Base-by-base conservation (phyloP, 345 rosid genomes). In the Excoecaria agallocha region DNA sequence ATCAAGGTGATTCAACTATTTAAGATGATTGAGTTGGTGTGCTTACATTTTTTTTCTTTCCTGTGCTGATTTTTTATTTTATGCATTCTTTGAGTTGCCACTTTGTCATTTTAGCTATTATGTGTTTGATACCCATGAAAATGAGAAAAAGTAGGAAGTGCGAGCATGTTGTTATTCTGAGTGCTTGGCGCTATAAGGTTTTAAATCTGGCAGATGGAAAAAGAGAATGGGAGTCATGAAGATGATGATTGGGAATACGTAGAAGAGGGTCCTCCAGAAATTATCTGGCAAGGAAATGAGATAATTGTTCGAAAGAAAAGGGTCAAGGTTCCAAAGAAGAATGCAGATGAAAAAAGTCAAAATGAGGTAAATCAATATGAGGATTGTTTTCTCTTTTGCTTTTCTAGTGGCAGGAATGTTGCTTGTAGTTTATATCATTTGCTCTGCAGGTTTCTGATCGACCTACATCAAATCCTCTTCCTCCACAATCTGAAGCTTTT, bases 381-480 rank as follows among this genome's bases (percentile, higher is more conserved):
- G 30, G 30, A 30, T 30, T 30, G 19, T 37, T 22, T 38, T 5
- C 37, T 11, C n/a, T 38, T 72, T 52, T 24, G 9, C 69, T 72
- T 55, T 11, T 24, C 35, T 70, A 72, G 38, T 63, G 38, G 46
- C 37, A 65, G 66, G 35, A 41, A 6, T 61, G 20, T 19, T 59
- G 16, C 6, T 6, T 58, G 46, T 16, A 37, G 65, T 68, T 46
- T 45, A 13, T 56, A 16, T 58, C 7, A 11, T 74, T 82, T 76
- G 46, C 68, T 76, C 78, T 61, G 48, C 85, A 94, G 98, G 86
- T 82, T 81, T 82, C 68, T 67, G 89, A 88, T 74, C 88, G 93
- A 84, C 97, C 99, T 8, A 91, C 88, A 4, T 93, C 99, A 8
- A 95, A 95, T 84, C 98, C 98, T 81, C 87, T 95, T 76, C 98